A percentile compares a stretch with the other conserved stretches of the same genome.
Evolutionary conservation across 345 rosid genomes (phyloP).

Genomic region (Bruguiera gymnorhiza): DNA sequence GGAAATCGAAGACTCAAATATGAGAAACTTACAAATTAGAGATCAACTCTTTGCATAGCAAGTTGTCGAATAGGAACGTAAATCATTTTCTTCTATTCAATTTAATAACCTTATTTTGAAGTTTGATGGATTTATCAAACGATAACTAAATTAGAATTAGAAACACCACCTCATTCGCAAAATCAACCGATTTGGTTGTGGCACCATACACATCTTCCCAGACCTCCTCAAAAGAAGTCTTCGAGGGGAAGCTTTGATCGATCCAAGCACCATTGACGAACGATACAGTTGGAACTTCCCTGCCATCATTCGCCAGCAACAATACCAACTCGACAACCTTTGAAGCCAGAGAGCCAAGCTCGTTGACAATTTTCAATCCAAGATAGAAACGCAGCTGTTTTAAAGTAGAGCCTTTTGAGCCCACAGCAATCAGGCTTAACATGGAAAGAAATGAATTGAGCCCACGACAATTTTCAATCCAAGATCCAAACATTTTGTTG

Average conservation of each 20-base stretch:
- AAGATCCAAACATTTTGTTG: too few species aligned
- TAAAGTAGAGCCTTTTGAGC: constrained; percentile 17
- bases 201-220: constrained; percentile 5
- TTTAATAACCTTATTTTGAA: too few species aligned
- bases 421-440: constrained; percentile 19
- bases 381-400: constrained; percentile 13
- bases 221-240: constrained; percentile 16
- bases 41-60: not conserved
- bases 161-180: constrained; percentile 15
- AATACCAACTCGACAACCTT: not conserved
- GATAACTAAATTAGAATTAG: too few species aligned
- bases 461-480: too few species aligned
- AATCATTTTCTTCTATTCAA: too few species aligned
- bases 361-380: not conserved
- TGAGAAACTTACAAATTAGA: not conserved
- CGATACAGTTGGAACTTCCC: constrained; percentile 7
- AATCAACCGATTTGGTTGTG: constrained; percentile 19
- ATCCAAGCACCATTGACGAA: constrained; percentile 26
- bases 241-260: constrained; percentile 7
- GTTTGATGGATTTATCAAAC: too few species aligned
- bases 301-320: not conserved
- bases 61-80: too few species aligned
- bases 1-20: not conserved
- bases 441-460: constrained; percentile 21
- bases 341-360: constrained; percentile 9